phyloP scores from a whole-genome alignment of 1,284 basidiomycete species.

The Mycena citricolor region DNA sequence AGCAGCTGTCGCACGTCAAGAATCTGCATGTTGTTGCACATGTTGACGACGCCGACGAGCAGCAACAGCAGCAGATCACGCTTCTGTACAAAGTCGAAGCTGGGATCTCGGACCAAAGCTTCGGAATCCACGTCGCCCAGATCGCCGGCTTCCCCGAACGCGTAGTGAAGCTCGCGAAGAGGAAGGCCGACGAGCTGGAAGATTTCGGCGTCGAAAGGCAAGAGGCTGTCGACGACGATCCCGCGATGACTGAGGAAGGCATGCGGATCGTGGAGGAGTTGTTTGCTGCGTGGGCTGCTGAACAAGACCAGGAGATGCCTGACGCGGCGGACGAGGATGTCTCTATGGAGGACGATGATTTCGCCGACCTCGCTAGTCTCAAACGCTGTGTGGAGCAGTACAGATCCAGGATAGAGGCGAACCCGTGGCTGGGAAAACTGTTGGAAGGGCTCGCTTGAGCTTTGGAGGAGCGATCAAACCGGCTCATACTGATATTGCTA shows the following conservation, averaged over 20 bases:
- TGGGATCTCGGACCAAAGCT: slow-evolving; percentile 94
- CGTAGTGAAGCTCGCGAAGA: slow-evolving; percentile 90
- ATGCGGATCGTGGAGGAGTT: slow-evolving; percentile 81
- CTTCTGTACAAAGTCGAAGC: slow-evolving; percentile 94
- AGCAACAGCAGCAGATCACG: slow-evolving; percentile 83
- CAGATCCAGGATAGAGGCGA: slow-evolving; percentile 67
- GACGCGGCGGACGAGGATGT: slow-evolving; percentile 50
- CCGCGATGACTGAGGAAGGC: slow-evolving; percentile 74
- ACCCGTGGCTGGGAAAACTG: slow-evolving; percentile 83
- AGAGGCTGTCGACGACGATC: slow-evolving; percentile 48
- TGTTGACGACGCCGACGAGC: slow-evolving; percentile 62
- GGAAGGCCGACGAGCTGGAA: slow-evolving; percentile 95
- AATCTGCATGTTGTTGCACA: slow-evolving; percentile 97
- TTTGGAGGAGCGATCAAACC: no score
- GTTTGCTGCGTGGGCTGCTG: slow-evolving; percentile 70
- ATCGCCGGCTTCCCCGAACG: slow-evolving; percentile 95
- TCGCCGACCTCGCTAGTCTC: slow-evolving; percentile 66
- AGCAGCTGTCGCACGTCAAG: slow-evolving; percentile 85
- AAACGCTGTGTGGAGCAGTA: slow-evolving; percentile 67
- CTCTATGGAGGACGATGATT: slow-evolving; percentile 52
- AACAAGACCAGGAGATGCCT: no score
- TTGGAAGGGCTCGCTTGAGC: no score
- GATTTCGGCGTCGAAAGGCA: slow-evolving; percentile 71
- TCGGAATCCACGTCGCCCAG: slow-evolving; percentile 97
- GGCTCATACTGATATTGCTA: no score